These are phyloP conservation scores for Capniomyces stellatus DNA, from an alignment of 371 early-diverging fungal genomes.

Conservation along the genomic window DNA sequence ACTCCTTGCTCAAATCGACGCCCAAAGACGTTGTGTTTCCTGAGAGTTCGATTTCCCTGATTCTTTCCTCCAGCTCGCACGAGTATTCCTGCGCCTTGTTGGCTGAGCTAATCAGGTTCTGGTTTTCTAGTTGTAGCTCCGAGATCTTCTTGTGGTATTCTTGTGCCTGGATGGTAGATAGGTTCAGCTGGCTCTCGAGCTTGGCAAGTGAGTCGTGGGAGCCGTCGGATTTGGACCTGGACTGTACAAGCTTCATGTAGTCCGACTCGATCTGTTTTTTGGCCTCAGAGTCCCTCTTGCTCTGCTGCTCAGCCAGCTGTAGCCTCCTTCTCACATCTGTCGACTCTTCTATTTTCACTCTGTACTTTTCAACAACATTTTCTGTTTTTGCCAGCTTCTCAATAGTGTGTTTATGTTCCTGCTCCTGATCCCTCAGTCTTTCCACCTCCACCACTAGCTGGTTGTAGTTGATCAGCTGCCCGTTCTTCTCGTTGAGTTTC, in stretches of 20 bases:
- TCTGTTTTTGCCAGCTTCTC: constrained; percentile 82
- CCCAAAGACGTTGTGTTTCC: constrained; percentile 1
- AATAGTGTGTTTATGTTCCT: constrained; percentile 71
- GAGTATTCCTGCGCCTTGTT: constrained; percentile 54
- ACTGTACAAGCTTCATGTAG: constrained; percentile 53
- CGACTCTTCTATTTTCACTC: constrained; percentile 76
- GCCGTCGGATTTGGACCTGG: constrained; percentile 64
- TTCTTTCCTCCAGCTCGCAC: constrained; percentile 51
- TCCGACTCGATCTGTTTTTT: constrained; percentile 69
- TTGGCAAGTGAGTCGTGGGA: constrained; percentile 63
- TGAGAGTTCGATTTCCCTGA: constrained; percentile 67
- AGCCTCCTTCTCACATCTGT: constrained; percentile 57
- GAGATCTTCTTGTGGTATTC: constrained; percentile 44
- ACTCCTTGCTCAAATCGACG: constrained; percentile 13
- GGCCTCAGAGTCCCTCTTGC: constrained; percentile 37
- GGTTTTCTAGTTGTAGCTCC: constrained; percentile 30
- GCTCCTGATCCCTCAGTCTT: constrained; percentile 65
- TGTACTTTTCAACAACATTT: constrained; percentile 85
- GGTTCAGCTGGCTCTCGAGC: constrained; percentile 51
- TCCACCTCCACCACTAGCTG: constrained; percentile 44
- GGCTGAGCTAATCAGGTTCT: constrained; percentile 41
- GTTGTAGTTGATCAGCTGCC: constrained; percentile 35
- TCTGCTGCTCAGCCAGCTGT: constrained; percentile 61
- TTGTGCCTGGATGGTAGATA: constrained; percentile 46
- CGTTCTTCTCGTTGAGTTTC: constrained; percentile 42